Evolutionary conservation across 495 filamentous ascomycete species (phyloP), one percentile per base, ranked within the genome.

Genomic region (Neurospora discreta): DNA sequence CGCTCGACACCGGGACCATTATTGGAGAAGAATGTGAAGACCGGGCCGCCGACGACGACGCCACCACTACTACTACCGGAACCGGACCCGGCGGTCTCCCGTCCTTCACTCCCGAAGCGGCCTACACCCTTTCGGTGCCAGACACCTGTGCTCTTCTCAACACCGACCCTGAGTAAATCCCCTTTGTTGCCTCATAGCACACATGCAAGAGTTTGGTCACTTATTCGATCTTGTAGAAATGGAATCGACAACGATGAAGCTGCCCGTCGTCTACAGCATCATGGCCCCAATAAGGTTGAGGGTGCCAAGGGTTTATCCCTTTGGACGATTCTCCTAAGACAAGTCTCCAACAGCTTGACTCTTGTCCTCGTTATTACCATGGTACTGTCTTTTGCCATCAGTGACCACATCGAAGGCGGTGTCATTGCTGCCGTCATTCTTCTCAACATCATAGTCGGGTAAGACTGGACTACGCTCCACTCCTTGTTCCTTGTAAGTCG

Each of bases 371-470:
- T 95, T 52, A 84, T 95, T 68, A 93, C 92, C 72, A 95, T 95
- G 92, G 89, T 87, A 42, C 84, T 97, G 39, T 92, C 90, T 72
- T 95, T 93, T 77, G 91, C 87, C 72, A 91, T 96, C 71, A 81
- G 85, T 52, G 92, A 94, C 75, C 92, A 89, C 76, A 91, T 97
- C 73, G 93, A 97, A 82, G 93, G 92, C 39, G 92, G 91, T 43
- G 93, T 96, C 52, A 88, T 95, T 40, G 88, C 90, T 20, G 91
- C 88, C 33, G 93, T 97, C 77, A 94, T 97, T 70, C 75, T 91
- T n/a, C 83, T 95, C 74, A 97, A 97, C 78, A 90, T 95, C 39
- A 80, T 88, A 30, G 87, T 90, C 74, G 89, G 89, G 71, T 78
- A 15, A 73, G 73, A 72, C 33, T 36, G 33, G 4, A 36, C 16